Evolutionary conservation across 176 grass and related monocot species (phyloP).

Genomic region (Olyra latifolia): DNA sequence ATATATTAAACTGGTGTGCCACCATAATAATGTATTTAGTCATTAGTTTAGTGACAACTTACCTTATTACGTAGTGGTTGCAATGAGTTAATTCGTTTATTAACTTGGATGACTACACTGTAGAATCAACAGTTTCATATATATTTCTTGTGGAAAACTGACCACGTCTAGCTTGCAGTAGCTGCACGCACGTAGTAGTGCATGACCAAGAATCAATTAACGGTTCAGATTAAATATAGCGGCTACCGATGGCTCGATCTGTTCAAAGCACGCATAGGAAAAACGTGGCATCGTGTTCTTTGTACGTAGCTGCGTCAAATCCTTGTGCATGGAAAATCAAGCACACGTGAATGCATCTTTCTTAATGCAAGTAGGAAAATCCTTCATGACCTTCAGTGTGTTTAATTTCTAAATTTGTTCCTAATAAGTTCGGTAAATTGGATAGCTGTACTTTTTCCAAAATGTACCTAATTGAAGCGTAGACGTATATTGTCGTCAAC

Average conservation of each 20-base stretch:
- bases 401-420: too few species aligned
- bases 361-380: not conserved
- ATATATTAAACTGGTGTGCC: too few species aligned
- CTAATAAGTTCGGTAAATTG: not conserved
- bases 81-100: not conserved
- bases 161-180: too few species aligned
- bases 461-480: too few species aligned
- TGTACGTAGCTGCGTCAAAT: not conserved
- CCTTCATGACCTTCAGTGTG: too few species aligned
- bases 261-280: slow-evolving; percentile 28
- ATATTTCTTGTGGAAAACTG: too few species aligned
- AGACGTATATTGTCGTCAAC: too few species aligned
- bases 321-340: slow-evolving; percentile 28
- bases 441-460: too few species aligned
- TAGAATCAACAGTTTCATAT: too few species aligned
- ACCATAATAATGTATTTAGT: too few species aligned
- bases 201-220: not conserved
- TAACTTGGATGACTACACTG: not conserved
- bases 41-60: not conserved
- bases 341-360: not conserved
- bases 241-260: not conserved
- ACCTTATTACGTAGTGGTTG: not conserved
- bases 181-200: not conserved
- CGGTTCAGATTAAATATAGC: not conserved
- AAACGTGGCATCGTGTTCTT: not conserved